Evolutionary conservation across 169 alveolate genomes (phyloP).

Genomic region (Eimeria sp.): DNA sequence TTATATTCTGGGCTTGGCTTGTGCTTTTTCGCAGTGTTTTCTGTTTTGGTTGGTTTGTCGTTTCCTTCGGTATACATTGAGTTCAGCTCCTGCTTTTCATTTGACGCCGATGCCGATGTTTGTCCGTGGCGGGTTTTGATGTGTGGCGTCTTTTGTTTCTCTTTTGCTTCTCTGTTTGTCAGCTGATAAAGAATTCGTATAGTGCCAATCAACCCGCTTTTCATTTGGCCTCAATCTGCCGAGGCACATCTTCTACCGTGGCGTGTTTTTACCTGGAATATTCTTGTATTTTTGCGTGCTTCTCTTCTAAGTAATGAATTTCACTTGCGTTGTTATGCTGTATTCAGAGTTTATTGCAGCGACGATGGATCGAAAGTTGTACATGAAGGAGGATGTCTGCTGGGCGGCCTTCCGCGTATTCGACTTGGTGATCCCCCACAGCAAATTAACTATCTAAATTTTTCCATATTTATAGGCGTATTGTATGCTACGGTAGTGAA

Average conservation of each 20-base stretch:
- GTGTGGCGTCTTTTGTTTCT: too few species aligned
- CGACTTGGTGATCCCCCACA: conserved; percentile 82
- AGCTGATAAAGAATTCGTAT: neutral
- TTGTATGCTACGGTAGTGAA: too few species aligned
- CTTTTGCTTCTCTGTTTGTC: neutral
- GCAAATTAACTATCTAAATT: neutral
- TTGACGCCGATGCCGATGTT: neutral
- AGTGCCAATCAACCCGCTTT: neutral
- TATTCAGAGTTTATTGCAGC: conserved; percentile 92
- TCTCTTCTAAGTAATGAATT: neutral
- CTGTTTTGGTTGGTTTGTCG: neutral
- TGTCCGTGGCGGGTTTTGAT: too few species aligned
- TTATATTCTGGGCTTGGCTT: neutral
- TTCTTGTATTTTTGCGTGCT: neutral
- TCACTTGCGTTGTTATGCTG: neutral
- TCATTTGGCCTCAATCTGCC: neutral
- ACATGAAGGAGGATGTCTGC: conserved; percentile 87
- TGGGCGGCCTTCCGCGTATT: conserved; percentile 92
- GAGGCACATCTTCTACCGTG: neutral
- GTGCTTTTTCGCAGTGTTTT: too few species aligned
- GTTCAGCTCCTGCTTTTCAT: neutral
- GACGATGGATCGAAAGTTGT: conserved; percentile 89
- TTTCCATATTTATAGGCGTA: too few species aligned
- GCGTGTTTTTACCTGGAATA: too few species aligned
- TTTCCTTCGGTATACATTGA: neutral